Percentiles rank a stretch among this genome's conserved stretches.
phyloP scores from a whole-genome alignment of 805 yeast species.

The Myxozyma kluyveri region DNA sequence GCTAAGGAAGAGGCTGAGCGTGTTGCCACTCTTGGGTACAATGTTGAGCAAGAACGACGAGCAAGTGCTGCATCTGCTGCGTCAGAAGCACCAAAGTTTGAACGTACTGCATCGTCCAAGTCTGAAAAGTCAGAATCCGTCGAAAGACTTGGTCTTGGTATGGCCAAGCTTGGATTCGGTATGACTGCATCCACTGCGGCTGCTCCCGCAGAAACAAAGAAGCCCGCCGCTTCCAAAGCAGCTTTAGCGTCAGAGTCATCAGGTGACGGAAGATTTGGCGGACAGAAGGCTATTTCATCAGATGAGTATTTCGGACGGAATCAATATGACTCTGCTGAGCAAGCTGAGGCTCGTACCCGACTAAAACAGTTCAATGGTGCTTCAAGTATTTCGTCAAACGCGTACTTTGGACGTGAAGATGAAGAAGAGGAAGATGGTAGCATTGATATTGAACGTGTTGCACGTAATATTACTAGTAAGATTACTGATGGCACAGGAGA shows the following conservation, averaged over 20 bases:
- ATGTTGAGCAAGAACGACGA: slow-evolving; percentile 35
- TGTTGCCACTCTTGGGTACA: slow-evolving; percentile 45
- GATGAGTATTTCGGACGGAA: slow-evolving; percentile 93
- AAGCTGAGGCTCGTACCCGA: slow-evolving; percentile 77
- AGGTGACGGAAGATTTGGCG: slow-evolving; percentile 61
- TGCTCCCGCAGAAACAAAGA: slow-evolving; percentile 34
- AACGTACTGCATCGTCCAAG: slow-evolving; percentile 10
- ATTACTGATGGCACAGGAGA: slow-evolving; percentile 76
- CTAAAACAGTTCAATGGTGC: slow-evolving; percentile 81
- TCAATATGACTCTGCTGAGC: slow-evolving; percentile 70
- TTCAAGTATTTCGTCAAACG: slow-evolving; percentile 83
- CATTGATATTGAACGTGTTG: slow-evolving; percentile 55
- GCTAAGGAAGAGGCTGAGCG: slow-evolving; percentile 82
- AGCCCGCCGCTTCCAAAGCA: slow-evolving; percentile 47
- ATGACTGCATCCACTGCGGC: slow-evolving; percentile 67
- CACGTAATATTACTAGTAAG: slow-evolving; percentile 63
- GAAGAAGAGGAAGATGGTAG: slow-evolving; percentile 42
- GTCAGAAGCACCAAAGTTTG: slow-evolving; percentile 9
- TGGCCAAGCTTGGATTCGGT: slow-evolving; percentile 86
- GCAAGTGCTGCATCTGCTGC: slow-evolving; percentile 1
- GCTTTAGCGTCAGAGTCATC: slow-evolving; percentile 29
- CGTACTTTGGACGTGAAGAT: slow-evolving; percentile 87
- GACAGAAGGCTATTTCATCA: slow-evolving; percentile 91
- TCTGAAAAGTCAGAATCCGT: slow-evolving; percentile 7
- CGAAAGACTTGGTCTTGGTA: slow-evolving; percentile 17